Conservation (phyloP, 2,329 filamentous ascomycete species). For the Lomentospora prolificans region DNA sequence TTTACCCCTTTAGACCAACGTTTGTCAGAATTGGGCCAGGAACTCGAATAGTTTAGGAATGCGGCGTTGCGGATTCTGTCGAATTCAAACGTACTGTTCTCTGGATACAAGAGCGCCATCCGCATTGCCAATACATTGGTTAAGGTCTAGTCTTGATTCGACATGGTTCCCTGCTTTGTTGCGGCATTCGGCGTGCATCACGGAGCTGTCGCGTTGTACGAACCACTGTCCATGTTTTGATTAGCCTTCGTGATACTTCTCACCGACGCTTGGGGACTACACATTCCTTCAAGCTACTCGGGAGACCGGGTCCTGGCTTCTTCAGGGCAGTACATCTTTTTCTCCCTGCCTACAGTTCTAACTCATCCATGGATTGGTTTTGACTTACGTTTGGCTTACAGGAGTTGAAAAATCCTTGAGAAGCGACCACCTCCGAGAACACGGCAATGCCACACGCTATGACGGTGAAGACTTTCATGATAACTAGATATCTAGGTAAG, state of each 20-base stretch:
- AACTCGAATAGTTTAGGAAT: no score
- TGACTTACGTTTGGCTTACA: neutral
- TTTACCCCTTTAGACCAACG: neutral
- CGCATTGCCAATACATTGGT: constrained; percentile 5
- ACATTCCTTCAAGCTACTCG: no score
- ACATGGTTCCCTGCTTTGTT: neutral
- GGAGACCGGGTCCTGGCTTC: no score
- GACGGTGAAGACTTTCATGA: neutral
- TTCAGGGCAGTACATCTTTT: no score
- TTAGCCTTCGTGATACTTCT: no score
- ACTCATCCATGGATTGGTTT: no score
- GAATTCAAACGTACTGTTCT: neutral
- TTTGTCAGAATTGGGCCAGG: no score
- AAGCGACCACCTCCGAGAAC: neutral
- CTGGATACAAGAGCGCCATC: neutral
- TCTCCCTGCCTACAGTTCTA: neutral
- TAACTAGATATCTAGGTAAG: neutral
- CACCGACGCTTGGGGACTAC: no score
- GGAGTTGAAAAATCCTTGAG: neutral
- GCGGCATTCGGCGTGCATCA: neutral
- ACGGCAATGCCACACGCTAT: neutral
- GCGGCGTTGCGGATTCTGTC: no score
- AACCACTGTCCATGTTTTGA: constrained; percentile 6
- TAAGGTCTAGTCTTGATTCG: constrained; percentile 3
- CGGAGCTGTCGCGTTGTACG: neutral